A percentile compares a stretch with the other conserved stretches of the same genome.
Evolutionary conservation across 2,329 filamentous ascomycete species (phyloP).

Genomic region (Sporothrix globosa): DNA sequence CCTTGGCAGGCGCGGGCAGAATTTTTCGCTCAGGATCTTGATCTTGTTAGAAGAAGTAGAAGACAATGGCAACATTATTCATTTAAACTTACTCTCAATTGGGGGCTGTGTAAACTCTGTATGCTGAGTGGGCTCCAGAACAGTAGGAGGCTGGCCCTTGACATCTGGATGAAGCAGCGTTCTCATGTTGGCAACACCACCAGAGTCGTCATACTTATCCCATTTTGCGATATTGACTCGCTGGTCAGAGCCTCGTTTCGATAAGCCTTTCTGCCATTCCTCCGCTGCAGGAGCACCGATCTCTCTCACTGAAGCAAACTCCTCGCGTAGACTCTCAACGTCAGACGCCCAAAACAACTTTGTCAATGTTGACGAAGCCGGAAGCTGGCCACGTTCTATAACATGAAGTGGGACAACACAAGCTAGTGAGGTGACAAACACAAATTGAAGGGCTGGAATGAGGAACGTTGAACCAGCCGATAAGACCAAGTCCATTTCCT

Average conservation of each 20-base stretch:
- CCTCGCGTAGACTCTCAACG: slow-evolving; percentile 62
- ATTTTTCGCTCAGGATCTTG: not conserved
- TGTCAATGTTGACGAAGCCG: slow-evolving; percentile 55
- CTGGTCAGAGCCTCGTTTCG: slow-evolving; percentile 62
- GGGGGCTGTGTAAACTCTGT: not conserved
- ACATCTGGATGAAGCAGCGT: slow-evolving; percentile 35
- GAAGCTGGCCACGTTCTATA: slow-evolving; percentile 55
- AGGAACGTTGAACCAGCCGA: slow-evolving; percentile 62
- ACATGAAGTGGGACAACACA: slow-evolving; percentile 62
- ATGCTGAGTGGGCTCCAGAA: not conserved
- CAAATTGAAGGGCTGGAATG: slow-evolving; percentile 69
- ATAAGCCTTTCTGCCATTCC: slow-evolving; percentile 79
- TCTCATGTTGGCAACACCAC: slow-evolving; percentile 48
- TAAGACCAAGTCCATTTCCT: slow-evolving; percentile 73
- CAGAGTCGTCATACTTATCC: slow-evolving; percentile 70
- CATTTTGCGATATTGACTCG: slow-evolving; percentile 68
- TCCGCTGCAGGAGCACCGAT: slow-evolving; percentile 70
- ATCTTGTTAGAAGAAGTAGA: not conserved
- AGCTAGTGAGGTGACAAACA: slow-evolving; percentile 64
- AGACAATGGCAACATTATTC: not conserved
- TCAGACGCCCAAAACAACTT: slow-evolving; percentile 70
- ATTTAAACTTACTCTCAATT: not conserved
- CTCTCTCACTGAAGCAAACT: slow-evolving; percentile 65
- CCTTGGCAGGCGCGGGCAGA: not conserved
- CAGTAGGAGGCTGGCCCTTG: not conserved